A percentile compares a stretch with the other conserved stretches of the same genome.
Conservation (phyloP, 352 stramenopile genomes). For the Phytophthora pisi region DNA sequence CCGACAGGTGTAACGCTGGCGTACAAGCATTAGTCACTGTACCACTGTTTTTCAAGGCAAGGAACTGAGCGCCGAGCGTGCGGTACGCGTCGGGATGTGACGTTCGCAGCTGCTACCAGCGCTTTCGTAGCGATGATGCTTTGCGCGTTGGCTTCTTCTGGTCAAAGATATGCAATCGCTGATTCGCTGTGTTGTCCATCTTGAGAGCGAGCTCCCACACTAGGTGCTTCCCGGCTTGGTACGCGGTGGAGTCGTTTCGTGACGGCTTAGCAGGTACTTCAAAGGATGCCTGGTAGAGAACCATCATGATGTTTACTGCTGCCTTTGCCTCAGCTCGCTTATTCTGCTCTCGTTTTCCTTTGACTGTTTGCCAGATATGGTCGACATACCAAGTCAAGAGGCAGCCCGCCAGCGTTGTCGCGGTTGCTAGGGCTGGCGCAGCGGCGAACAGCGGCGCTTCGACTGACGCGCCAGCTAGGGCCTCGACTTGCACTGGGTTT, state of each 20-base stretch:
- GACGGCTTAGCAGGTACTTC: not conserved
- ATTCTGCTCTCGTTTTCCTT: constrained; percentile 9
- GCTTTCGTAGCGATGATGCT: not conserved
- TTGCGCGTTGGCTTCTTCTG: not conserved
- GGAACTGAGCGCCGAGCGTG: not conserved
- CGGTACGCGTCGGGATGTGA: not conserved
- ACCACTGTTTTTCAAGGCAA: not conserved
- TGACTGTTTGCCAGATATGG: constrained; percentile 9
- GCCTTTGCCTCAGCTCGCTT: constrained; percentile 8
- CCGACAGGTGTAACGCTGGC: not conserved
- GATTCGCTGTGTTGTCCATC: not conserved
- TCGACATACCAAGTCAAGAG: constrained; percentile 11
- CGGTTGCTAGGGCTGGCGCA: not conserved
- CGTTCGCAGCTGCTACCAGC: not conserved
- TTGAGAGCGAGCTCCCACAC: not conserved
- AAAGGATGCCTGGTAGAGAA: constrained; percentile 7
- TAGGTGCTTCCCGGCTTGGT: not conserved
- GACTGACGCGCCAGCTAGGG: too few species aligned
- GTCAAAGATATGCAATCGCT: not conserved
- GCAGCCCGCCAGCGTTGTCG: not conserved
- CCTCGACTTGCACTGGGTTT: too few species aligned
- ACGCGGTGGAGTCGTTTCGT: not conserved
- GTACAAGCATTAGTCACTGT: not conserved
- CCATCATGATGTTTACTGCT: constrained; percentile 6
- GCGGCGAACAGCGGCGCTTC: too few species aligned